phyloP scores from a whole-genome alignment of 1,139 yeast species.

The Chernovozyma aurita region DNA sequence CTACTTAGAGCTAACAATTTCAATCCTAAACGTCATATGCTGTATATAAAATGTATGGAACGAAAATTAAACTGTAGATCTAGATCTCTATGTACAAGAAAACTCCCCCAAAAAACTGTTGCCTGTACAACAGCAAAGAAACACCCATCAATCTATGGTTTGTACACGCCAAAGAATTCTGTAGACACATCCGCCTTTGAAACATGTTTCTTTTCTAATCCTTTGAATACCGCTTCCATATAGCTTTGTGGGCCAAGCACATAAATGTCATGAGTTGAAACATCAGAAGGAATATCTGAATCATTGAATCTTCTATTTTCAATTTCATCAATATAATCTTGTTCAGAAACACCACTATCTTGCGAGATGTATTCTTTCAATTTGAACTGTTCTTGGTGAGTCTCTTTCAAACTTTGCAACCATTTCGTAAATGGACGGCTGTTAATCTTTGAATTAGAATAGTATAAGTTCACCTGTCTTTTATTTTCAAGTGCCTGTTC shows the following conservation, averaged over 20 bases:
- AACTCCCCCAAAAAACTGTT: too few species aligned
- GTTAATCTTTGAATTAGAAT: constrained; percentile 23
- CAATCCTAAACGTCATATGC: too few species aligned
- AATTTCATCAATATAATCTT: constrained; percentile 10
- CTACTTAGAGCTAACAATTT: too few species aligned
- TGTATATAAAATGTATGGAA: too few species aligned
- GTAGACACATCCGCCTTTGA: constrained; percentile 1
- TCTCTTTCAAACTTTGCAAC: constrained; percentile 15
- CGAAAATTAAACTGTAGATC: too few species aligned
- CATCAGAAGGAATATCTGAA: constrained; percentile 8
- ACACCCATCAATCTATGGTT: constrained; percentile 1
- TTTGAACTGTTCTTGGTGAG: constrained; percentile 15
- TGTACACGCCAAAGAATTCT: constrained; percentile 7
- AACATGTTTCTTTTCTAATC: constrained; percentile 12
- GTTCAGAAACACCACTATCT: constrained; percentile 4
- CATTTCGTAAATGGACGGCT: constrained; percentile 25
- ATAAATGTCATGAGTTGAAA: constrained; percentile 22
- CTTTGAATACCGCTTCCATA: constrained; percentile 24
- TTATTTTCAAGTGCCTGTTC: constrained; percentile 30
- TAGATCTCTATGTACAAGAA: too few species aligned
- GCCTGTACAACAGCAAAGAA: neutral
- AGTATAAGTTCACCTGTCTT: constrained; percentile 23
- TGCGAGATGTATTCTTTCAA: constrained; percentile 20
- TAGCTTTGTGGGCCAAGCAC: constrained; percentile 33
- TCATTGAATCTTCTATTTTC: constrained; percentile 9